These are phyloP conservation scores for Buddleja alternifolia DNA, from an alignment of 257 asterid species.

Conservation along the genomic window DNA sequence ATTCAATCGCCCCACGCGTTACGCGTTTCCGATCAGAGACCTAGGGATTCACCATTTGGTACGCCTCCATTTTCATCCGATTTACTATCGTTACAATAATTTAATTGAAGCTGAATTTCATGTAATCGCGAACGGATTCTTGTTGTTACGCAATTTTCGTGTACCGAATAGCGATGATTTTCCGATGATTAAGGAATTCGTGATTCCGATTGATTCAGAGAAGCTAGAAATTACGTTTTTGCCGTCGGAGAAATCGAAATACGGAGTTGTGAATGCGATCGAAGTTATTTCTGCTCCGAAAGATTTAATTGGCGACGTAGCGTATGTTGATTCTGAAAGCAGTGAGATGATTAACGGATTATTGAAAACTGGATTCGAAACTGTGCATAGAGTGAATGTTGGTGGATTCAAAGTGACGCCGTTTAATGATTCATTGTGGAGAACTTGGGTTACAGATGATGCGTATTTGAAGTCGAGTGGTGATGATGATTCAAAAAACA, in stretches of 20 bases:
- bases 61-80: constrained; percentile 75
- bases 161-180: constrained; percentile 18
- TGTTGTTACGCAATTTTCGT: constrained; percentile 62
- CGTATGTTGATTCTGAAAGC: constrained; percentile 48
- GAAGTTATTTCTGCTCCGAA: constrained; percentile 87
- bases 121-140: constrained; percentile 74
- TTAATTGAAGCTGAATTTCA: constrained; percentile 60
- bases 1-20: constrained; percentile 62
- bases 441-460: constrained; percentile 87
- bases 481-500: constrained; percentile 39
- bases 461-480: constrained; percentile 39
- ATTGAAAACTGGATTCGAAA: constrained; percentile 71
- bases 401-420: constrained; percentile 97
- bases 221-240: constrained; percentile 56
- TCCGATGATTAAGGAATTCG: constrained; percentile 69
- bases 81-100: constrained; percentile 27
- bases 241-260: constrained; percentile 52
- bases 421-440: constrained; percentile 90
- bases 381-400: constrained; percentile 73
- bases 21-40: constrained; percentile 57
- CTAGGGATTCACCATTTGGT: constrained; percentile 67
- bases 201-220: constrained; percentile 53
- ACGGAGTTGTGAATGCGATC: constrained; percentile 77
- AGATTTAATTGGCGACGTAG: constrained; percentile 76
- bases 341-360: constrained; percentile 58